Evolutionary conservation across 2,329 filamentous ascomycete species (phyloP), one percentile per base, ranked within the genome.

Genomic region (Trichophyton schoenleinii): DNA sequence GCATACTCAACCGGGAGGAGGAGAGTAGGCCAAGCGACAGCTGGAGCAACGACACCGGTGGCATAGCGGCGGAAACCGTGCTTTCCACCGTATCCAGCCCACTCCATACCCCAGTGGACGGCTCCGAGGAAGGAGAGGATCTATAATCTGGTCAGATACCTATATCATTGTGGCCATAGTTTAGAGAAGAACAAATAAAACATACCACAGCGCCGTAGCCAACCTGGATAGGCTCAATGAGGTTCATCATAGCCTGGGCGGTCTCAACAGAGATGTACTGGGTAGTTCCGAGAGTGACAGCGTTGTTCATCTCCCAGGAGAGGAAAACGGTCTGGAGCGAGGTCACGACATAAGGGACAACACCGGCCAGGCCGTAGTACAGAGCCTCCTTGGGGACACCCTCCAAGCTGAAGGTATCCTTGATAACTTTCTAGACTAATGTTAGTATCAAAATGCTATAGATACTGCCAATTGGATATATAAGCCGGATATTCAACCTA

Each of bases 61-160:
- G 84, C 84, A 72, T 95, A 96, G 64, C 91, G 87, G 68, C 84
- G 84, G 68, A 87, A 89, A 60, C 89, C 87, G 62, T 88, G 86
- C 64, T 81, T 68, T 70, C 83, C 74, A 74, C 86, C 77, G 72
- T 80, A 86, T 76, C 87, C 78, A 58, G 88, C 88, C 73, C 87
- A 95, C 75, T 96, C 91, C 18, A 96, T 80, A 61, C 91, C 91
- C 88, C 92, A 96, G 75, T 96, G 92, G 69, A 96, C 86, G 38
- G 91, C 91, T 52, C 92, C 92, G 1, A 96, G 83, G 80, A 96
- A 96, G 31, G 91, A 95, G 68, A 96, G 88, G 68, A 96, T 94
- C 85, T 87, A 52, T 28, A 15, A 31, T 53, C 13, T 44, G 2
- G 41, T 44, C 4, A 53, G 13, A 9, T 13, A n/a, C 9, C 7